Evolutionary conservation across 805 yeast genomes (phyloP), one percentile per base, ranked within the genome.

Genomic region (Candida peoriensis): DNA sequence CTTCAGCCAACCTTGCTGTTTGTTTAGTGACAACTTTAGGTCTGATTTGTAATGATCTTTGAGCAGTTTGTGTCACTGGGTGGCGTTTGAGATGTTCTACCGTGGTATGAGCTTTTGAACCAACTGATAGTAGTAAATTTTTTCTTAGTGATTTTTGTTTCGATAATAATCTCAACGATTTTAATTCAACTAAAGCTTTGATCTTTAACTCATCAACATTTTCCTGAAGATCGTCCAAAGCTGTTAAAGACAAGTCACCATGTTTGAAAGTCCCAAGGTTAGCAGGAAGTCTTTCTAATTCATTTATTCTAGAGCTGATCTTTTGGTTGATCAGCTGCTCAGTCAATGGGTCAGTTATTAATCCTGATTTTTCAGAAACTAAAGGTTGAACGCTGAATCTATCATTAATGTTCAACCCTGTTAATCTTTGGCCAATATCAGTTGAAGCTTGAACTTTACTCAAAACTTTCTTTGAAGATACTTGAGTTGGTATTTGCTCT

Each of bases 1-100:
- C 85, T 54, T 78, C 81, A 4, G 89, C 88, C 30, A 84, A 62
- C 41, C 80, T 68, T 5, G 86, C 82, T 1, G 94, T 84, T 49
- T 81, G 83, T 14, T 80, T 77, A 20, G 81, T 81, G 39, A 76
- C 76, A 34, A 80, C 71, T 53, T 82, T 84, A 22, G 77, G 76
- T 54, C 86, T 72, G 13, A 81, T 66, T 51, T 78, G 78, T 38
- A 76, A 70, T 0, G 85, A 73, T 52, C 94, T 67, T 49, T 78
- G 80, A 33, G 86, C 84, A 28, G 82, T 78, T 46, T 74, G 64
- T 3, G 81, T 71, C 32, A 72, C 64, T 5, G 84, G 72, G 36
- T 75, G 68, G 30, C 67, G 64, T 33, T 69, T 69, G 38, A 81
- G 57, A 24, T 62, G 60, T 6, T 74, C 73, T 39, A 71, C 67